These are phyloP conservation scores for Speleostelium caveatum DNA, from an alignment of 78 protist species.

Conservation along the genomic window DNA sequence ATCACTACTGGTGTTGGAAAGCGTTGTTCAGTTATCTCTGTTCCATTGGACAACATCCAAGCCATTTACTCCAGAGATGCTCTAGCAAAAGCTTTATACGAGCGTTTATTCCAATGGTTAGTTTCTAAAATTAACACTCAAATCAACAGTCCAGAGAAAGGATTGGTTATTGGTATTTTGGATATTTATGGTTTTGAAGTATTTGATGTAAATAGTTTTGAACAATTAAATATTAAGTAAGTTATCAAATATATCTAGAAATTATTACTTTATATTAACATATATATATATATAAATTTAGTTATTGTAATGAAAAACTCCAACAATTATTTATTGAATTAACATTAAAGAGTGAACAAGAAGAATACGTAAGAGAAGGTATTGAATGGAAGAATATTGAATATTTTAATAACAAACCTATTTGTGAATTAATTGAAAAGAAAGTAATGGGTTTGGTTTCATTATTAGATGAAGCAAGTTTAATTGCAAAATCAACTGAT, in stretches of 20 bases:
- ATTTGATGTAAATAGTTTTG: constrained; percentile 90
- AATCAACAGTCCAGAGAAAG: constrained; percentile 45
- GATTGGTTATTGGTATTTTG: constrained; percentile 86
- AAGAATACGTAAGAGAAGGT: constrained; percentile 93
- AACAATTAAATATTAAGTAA: constrained; percentile 98
- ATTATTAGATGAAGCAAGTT: constrained; percentile 90
- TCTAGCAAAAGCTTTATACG: constrained; percentile 88
- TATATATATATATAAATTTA: too few species aligned
- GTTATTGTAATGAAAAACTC: constrained; percentile 96
- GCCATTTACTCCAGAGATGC: constrained; percentile 88
- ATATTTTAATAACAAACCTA: constrained; percentile 92
- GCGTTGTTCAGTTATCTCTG: constrained; percentile 63
- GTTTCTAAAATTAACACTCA: constrained; percentile 77
- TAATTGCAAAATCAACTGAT: constrained; percentile 86
- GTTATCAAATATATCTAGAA: too few species aligned
- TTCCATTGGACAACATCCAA: constrained; percentile 72
- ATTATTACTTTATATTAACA: too few species aligned
- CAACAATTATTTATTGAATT: constrained; percentile 96
- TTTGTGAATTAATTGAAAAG: constrained; percentile 88
- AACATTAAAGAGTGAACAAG: constrained; percentile 94
- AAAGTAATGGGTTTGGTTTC: constrained; percentile 80
- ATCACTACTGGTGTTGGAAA: constrained; percentile 82
- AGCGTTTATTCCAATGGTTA: constrained; percentile 87
- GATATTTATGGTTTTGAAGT: constrained; percentile 98
- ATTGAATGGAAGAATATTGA: constrained; percentile 90